phyloP scores from a whole-genome alignment of 345 rosid species.

The Eutrema heterophyllum region DNA sequence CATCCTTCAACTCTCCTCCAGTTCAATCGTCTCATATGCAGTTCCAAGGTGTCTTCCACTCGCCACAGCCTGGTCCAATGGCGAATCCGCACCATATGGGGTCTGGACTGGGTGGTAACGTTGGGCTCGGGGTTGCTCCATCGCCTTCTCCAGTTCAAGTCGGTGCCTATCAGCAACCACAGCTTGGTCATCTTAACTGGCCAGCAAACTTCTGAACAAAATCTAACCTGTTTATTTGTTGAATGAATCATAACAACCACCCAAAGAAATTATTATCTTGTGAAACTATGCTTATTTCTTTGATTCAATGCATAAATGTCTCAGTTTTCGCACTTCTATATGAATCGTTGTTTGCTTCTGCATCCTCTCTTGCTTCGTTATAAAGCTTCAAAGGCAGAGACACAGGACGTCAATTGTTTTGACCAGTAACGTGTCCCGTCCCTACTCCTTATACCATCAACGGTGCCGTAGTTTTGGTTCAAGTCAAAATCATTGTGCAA shows the following conservation, averaged over 20 bases:
- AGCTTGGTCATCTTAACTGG: constrained; percentile 86
- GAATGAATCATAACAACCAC: constrained; percentile 40
- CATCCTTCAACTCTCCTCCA: constrained; percentile 63
- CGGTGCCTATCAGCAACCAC: constrained; percentile 85
- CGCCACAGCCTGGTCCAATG: constrained; percentile 64
- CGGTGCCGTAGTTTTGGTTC: background rate
- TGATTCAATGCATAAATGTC: constrained; percentile 15
- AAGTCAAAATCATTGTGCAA: constrained; percentile 1
- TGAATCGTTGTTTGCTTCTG: background rate
- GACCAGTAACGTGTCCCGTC: background rate
- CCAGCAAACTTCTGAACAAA: constrained; percentile 64
- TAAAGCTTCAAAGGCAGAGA: constrained; percentile 38
- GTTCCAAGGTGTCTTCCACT: constrained; percentile 66
- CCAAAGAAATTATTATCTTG: constrained; percentile 24
- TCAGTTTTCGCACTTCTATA: background rate
- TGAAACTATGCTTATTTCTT: constrained; percentile 24
- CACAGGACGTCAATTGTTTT: background rate
- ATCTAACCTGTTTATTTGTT: constrained; percentile 33
- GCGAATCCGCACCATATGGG: constrained; percentile 70
- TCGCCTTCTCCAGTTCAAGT: constrained; percentile 67
- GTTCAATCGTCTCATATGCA: constrained; percentile 92
- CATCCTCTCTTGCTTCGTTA: too few relatives aligned
- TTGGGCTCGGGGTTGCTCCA: constrained; percentile 66
- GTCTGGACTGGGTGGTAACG: constrained; percentile 57
- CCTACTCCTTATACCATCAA: background rate